Conservation (phyloP, 768 basidiomycete species). For the Suillus bovinus region DNA sequence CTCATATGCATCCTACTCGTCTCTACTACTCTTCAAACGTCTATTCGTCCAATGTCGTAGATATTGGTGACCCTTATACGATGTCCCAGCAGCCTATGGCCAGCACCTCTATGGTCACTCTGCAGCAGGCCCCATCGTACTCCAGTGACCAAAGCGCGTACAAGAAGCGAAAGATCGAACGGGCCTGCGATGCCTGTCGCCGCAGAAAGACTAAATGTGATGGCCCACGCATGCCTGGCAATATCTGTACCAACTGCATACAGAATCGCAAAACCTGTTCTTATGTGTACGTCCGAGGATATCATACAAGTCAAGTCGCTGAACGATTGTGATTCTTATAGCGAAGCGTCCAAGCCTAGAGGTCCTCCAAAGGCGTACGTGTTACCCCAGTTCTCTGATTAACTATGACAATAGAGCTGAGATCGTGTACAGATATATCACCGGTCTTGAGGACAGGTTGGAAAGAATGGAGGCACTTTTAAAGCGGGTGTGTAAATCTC, state of each 20-base stretch:
- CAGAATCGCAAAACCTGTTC: constrained; percentile 54
- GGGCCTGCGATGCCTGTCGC: constrained; percentile 62
- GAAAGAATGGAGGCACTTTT: constrained; percentile 57
- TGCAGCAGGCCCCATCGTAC: constrained; percentile 9
- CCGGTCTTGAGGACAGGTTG: constrained; percentile 56
- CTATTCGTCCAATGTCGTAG: constrained; percentile 28
- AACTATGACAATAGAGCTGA: constrained; percentile 5
- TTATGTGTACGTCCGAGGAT: constrained; percentile 48
- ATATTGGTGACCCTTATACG: constrained; percentile 23
- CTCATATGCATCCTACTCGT: constrained; percentile 22
- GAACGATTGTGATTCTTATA: constrained; percentile 19
- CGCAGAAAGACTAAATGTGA: constrained; percentile 63
- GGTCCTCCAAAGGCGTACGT: constrained; percentile 70
- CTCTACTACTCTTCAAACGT: constrained; percentile 14
- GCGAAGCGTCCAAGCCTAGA: constrained; percentile 65
- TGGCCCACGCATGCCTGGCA: constrained; percentile 50
- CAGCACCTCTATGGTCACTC: constrained; percentile 14
- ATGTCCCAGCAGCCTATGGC: constrained; percentile 1
- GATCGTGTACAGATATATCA: constrained; percentile 47
- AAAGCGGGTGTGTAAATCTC: constrained; percentile 41
- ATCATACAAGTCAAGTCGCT: constrained; percentile 10
- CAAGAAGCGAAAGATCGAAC: constrained; percentile 49
- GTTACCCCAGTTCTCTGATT: constrained; percentile 4
- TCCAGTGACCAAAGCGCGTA: constrained; percentile 19
- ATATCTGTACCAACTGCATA: constrained; percentile 59